Evolutionary conservation across 148 eudicot genomes (phyloP), one percentile per base, ranked within the genome.

Genomic region (Silene uniflora): DNA sequence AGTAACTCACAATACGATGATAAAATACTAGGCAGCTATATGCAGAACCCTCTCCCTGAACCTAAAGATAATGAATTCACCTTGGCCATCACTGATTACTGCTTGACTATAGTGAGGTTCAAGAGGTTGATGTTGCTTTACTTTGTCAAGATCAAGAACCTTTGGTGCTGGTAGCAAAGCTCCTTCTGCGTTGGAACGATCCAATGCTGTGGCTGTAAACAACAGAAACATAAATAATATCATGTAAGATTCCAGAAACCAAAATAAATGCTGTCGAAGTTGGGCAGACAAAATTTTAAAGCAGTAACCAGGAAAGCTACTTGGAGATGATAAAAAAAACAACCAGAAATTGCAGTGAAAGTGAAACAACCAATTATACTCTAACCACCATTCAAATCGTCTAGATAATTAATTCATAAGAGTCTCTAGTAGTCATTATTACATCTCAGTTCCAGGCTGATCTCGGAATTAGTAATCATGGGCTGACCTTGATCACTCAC

Each of bases 141-240:
- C 66, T 71, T 76, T 79, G 52, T 70, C 80, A 81, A 83, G 85
- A 76, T 85, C 84, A 81, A 86, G 76, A 64, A 90, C 78, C 79
- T 62, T 91, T 10, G 94, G 90, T 47, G 87, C 79, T 58, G 96
- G 99, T 83, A 86, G 88, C 64, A 88, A 72, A 11, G 98, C 99
- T 80, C 83, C 97, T 82, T 89, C 98, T 11, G 97, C 90, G 76
- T 89, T 92, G 70, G 98, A 85, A 74, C 99, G 88, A 82, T 92
- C 97, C 71, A 92, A 82, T 14, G 94, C 94, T 52, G 92, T 95
- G 77, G 89, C 94, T 95, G 98, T 77, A 78, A 67, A 54, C 79
- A 85, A 63, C 11, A 79, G 65, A 74, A 10, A 74, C 11, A 35
- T 52, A 46, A 73, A 78, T 59, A 67, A 73, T 64, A 80, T 60